A percentile compares a stretch with the other conserved stretches of the same genome.
These are phyloP conservation scores for Blastocystis sp. DNA, from an alignment of 352 stramenopile species.

Conservation along the genomic window DNA sequence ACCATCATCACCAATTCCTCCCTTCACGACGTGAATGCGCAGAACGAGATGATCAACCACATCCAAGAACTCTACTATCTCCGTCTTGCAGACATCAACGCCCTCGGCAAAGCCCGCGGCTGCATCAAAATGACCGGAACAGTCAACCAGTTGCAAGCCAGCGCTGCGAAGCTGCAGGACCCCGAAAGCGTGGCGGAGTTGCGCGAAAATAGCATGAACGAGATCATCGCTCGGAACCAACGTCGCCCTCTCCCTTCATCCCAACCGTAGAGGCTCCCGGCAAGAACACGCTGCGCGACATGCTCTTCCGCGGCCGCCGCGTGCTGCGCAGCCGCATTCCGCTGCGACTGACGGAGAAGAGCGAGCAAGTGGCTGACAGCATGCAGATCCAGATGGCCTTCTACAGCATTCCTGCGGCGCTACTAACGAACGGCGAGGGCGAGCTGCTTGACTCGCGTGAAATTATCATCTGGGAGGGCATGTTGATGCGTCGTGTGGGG, in stretches of 20 bases:
- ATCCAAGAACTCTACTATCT: conserved; percentile 48
- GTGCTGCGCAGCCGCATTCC: conserved; percentile 41
- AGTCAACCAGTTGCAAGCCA: neutral
- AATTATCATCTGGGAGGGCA: conserved; percentile 25
- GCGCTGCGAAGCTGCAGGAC: neutral
- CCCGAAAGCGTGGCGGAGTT: neutral
- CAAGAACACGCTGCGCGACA: conserved; percentile 30
- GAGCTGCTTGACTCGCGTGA: conserved; percentile 27
- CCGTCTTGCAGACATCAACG: neutral
- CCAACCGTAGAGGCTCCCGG: conserved; percentile 11
- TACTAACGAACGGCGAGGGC: conserved; percentile 26
- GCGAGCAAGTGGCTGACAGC: neutral
- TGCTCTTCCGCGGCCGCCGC: conserved; percentile 50
- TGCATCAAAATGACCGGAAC: neutral
- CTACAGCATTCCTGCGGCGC: conserved; percentile 16
- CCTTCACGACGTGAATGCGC: conserved; percentile 5
- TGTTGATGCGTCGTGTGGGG: conserved; percentile 4
- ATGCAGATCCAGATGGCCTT: conserved; percentile 53
- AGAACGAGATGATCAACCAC: conserved; percentile 35
- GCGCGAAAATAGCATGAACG: conserved; percentile 7
- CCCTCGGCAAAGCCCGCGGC: neutral
- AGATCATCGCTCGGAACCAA: conserved; percentile 6
- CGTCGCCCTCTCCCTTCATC: neutral
- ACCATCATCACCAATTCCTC: conserved; percentile 38
- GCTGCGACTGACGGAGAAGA: neutral